Evolutionary conservation across 1,284 basidiomycete species (phyloP), one percentile per base, ranked within the genome.

Genomic region (Mycena sp.): DNA sequence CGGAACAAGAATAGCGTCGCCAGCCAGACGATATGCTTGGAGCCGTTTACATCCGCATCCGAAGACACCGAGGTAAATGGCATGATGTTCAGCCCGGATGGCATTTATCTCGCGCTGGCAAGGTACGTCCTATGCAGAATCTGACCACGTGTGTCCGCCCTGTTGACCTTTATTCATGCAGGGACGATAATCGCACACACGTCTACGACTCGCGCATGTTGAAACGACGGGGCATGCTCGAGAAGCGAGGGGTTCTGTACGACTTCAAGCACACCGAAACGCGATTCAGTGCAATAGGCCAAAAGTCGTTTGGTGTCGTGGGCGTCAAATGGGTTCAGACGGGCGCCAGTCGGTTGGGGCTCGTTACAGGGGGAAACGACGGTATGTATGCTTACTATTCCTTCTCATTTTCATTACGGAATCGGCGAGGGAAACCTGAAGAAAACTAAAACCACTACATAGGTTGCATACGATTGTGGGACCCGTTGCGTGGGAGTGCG

Each of bases 391-490:
- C 20, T 65, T 64, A 5, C 30, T 34, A 5, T 34, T 34, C 30
- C 30, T 34, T 34, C 30, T 65, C 41, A 57, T 37, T 11, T 2
- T 34, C 30, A 48, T 3, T 39, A 20, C 34, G 34, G 30, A 22
- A n/a, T 11, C 13, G 14, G 9, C 44, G 38, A 34, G n/a, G 11
- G 10, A 13, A 16, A 37, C 37, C 30, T 50, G 44, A 30, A n/a
- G 25, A 25, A 25, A 25, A 25, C 25, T 25, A 25, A 37, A 11
- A 11, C 22, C 10, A 16, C n/a, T 50, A 34, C 30, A 5, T 75
- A 92, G 91, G 92, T 13, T 91, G 89, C 75, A 85, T 93, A 11
- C 84, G 91, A 25, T 76, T 92, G 38, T 93, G 92, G 92, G 86
- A 92, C 75, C 85, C 89, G 14, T 79, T 82, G 25, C 76, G 80